These are phyloP conservation scores for Pichia sp. DNA, from an alignment of 1,139 yeast species.

Conservation along the genomic window DNA sequence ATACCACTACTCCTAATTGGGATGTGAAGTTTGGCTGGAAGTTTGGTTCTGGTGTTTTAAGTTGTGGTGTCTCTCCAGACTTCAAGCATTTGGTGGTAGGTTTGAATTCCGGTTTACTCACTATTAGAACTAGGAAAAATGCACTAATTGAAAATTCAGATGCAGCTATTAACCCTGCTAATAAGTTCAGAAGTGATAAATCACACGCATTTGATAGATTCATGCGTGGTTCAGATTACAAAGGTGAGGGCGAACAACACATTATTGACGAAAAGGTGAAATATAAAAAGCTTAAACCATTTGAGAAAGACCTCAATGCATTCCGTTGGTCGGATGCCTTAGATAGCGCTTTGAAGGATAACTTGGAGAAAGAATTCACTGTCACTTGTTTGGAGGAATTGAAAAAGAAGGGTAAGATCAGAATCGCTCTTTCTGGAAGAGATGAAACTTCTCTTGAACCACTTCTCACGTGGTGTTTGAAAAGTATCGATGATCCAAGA, in stretches of 20 bases:
- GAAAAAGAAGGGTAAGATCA: constrained; percentile 79
- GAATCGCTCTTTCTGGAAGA: constrained; percentile 68
- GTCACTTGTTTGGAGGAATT: constrained; percentile 78
- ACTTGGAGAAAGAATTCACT: constrained; percentile 72
- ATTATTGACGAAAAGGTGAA: constrained; percentile 46
- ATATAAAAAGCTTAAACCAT: constrained; percentile 61
- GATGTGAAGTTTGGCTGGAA: constrained; percentile 97
- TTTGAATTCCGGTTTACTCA: constrained; percentile 77
- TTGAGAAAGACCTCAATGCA: constrained; percentile 76
- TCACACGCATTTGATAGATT: constrained; percentile 51
- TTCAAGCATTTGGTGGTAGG: constrained; percentile 94
- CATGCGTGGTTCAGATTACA: constrained; percentile 87
- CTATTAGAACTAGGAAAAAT: constrained; percentile 79
- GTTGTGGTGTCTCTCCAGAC: constrained; percentile 87
- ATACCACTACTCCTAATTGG: constrained; percentile 66
- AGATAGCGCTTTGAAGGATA: constrained; percentile 75
- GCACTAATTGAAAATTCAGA: constrained; percentile 28
- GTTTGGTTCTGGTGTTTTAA: constrained; percentile 85
- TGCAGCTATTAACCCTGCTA: constrained; percentile 37
- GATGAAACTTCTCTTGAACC: constrained; percentile 81
- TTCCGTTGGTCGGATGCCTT: constrained; percentile 92
- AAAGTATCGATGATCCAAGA: constrained; percentile 70
- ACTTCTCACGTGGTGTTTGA: constrained; percentile 72
- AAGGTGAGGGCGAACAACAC: constrained; percentile 81
- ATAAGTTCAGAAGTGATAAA: constrained; percentile 38